Base-by-base conservation (phyloP, 2,329 filamentous ascomycete genomes). In the Colletotrichum aenigma region DNA sequence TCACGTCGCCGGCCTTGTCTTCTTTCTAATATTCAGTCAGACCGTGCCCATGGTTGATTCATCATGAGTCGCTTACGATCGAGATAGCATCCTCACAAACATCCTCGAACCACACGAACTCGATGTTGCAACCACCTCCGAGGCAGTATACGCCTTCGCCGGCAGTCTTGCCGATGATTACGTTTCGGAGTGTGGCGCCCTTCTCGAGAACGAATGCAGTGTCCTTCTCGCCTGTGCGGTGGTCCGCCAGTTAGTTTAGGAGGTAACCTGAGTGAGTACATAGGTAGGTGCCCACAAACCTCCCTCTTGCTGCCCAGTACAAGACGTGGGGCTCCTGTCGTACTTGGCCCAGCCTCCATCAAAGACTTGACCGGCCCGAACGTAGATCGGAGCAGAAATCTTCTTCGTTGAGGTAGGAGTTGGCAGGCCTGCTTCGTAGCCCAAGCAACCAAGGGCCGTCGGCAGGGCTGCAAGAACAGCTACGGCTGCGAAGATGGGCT, bases 141-240 rank as follows among this genome's bases (percentile, higher is more conserved):
- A 77, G 64, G 65, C 81, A 82, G 74, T 81, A 79, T 26, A 82
- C 78, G 28, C 81, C 81, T 69, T 82, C 80, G 58, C 78, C 78
- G 18, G 55, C 66, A 1, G 66, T 69, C 55, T 83, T 81, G 75
- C 87, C 87, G 24, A 89, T 88, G 77, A 88, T 87, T 52, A 86
- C 87, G 73, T 88, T 89, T 73, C 81, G 84, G 36, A 89, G 82
- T 0, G 85, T 86, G 12, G 86, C 87, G 1, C 87, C 87, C 6
- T 81, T 74, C 52, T 83, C 81, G 2, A 87, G 81, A 65, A 86
- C 81, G 77, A 88, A 87, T 66, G 87, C 85, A 30, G 86, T 85
- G 64, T 89, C 88, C 0, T 81, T 75, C 76, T 86, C 81, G 64
- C 83, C 85, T 75, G 8, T 4, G 26, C 18, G 9, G 38, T 16